Conservation (phyloP, 1,284 basidiomycete genomes). For the Blastosporella zonata region DNA sequence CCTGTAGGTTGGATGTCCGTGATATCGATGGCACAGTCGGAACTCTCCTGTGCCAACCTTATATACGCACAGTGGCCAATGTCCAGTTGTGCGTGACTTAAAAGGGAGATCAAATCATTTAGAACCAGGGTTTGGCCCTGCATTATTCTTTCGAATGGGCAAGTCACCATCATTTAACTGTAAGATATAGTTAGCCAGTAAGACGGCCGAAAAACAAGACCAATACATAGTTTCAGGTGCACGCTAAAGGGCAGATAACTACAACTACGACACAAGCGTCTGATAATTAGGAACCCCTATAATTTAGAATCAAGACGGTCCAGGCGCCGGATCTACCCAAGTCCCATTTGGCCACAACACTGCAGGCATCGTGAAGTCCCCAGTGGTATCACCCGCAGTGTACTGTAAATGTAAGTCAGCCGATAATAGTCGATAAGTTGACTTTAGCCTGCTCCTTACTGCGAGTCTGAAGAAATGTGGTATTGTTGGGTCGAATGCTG, state of each 20-base stretch:
- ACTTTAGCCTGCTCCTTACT: constrained; percentile 42
- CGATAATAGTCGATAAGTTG: not conserved
- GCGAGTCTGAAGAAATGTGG: constrained; percentile 85
- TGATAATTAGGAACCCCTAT: too few species aligned
- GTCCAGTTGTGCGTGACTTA: constrained; percentile 13
- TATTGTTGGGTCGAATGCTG: constrained; percentile 54
- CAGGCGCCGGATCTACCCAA: constrained; percentile 70
- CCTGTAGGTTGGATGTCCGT: not conserved
- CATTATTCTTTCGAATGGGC: too few species aligned
- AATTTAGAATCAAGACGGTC: constrained; percentile 48
- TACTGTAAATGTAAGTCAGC: constrained; percentile 39
- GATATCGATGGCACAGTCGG: constrained; percentile 10
- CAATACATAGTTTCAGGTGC: too few species aligned
- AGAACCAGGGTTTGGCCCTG: too few species aligned
- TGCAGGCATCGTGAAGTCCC: constrained; percentile 83
- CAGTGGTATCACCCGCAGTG: constrained; percentile 47
- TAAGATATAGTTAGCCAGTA: too few species aligned
- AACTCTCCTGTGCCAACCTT: not conserved
- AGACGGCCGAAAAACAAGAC: too few species aligned
- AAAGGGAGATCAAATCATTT: constrained; percentile 4
- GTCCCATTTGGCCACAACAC: constrained; percentile 79
- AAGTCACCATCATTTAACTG: too few species aligned
- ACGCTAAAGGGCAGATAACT: too few species aligned
- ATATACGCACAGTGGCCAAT: constrained; percentile 2
- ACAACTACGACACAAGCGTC: too few species aligned